Percentiles rank a stretch among this genome's conserved stretches.
These are phyloP conservation scores for Martensiomyces pterosporus DNA, from an alignment of 192 early-diverging fungal genomes.

Conservation along the genomic window DNA sequence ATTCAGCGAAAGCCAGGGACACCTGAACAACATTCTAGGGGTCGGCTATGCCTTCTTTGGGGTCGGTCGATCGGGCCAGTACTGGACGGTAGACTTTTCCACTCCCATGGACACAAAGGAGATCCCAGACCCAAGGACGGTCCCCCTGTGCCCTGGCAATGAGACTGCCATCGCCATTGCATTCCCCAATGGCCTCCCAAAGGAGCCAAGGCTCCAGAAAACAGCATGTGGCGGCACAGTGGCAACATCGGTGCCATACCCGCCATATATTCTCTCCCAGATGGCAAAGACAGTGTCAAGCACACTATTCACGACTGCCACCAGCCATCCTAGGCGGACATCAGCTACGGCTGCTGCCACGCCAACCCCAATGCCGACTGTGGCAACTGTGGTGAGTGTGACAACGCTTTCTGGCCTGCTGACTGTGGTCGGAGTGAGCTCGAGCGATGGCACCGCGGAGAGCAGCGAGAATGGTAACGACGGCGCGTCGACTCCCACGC, in stretches of 20 bases:
- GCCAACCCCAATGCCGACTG: too few species aligned
- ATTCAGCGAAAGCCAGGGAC: conserved; percentile 28
- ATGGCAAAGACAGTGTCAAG: neutral
- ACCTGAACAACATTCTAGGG: conserved; percentile 36
- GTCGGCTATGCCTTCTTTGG: conserved; percentile 20
- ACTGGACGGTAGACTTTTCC: conserved; percentile 32
- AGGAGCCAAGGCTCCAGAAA: conserved; percentile 12
- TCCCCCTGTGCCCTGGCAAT: conserved; percentile 44
- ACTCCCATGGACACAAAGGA: conserved; percentile 6
- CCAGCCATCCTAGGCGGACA: neutral
- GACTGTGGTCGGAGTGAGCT: too few species aligned
- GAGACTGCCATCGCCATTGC: conserved; percentile 30
- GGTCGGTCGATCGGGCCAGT: conserved; percentile 43
- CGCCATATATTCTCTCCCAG: conserved; percentile 32
- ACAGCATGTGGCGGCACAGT: conserved; percentile 25
- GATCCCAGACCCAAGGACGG: conserved; percentile 12
- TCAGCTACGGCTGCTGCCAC: too few species aligned
- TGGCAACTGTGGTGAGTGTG: too few species aligned
- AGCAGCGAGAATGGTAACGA: too few species aligned
- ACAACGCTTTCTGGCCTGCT: too few species aligned
- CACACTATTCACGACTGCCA: neutral
- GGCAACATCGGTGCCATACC: conserved; percentile 16
- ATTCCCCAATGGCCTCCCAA: conserved; percentile 31
- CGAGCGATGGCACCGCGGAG: too few species aligned
- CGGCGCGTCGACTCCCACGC: too few species aligned